Base-by-base conservation (phyloP, 1,284 basidiomycete species). In the Tausonia pullulans region DNA sequence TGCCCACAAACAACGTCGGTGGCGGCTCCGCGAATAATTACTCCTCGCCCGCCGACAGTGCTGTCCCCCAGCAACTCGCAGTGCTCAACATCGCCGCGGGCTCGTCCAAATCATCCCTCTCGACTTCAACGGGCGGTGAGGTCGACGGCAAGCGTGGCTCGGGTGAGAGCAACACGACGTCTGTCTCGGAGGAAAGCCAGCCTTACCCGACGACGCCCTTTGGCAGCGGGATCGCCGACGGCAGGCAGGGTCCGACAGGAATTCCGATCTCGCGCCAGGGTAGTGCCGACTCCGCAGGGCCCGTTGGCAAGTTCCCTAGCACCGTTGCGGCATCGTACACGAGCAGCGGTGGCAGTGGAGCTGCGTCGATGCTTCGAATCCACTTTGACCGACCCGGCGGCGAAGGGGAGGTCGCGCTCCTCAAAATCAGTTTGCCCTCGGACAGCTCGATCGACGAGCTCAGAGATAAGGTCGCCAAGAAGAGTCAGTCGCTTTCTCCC, bases 391-490 rank as follows among this genome's bases (percentile, higher is more conserved):
- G 91, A 27, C 27, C 27, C 27, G 27, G 27, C 27, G 27, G 27
- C 27, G 27, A 27, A 27, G 27, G 27, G 27, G 27, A 27, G 27
- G 27, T 27, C 70, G 93, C 96, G 73, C 86, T 91, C 61, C 96
- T 94, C 74, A 87, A 93, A 67, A 90, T 98, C 67, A 88, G 92
- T 74, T 88, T 95, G 10, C 82, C 90, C 48, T 81, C 86, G 50
- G 77, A 80, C 65, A 88, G 88, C 39, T 83, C 88, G 71, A 95
- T 87, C 74, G 79, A 79, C 64, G 87, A 91, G 49, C 80, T 98
- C 57, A 85, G 93, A 67, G 88, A 93, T 72, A 88, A 87, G 74
- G 90, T 98, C 3, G 85, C 88, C 44, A 87, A 87, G 78, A 98
- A 98, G 82, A 53, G 62, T 63, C 27, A 44, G 56, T 50, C 49